Evolutionary conservation across 106 monocot genomes (phyloP).

Genomic region (Allium cepa): DNA sequence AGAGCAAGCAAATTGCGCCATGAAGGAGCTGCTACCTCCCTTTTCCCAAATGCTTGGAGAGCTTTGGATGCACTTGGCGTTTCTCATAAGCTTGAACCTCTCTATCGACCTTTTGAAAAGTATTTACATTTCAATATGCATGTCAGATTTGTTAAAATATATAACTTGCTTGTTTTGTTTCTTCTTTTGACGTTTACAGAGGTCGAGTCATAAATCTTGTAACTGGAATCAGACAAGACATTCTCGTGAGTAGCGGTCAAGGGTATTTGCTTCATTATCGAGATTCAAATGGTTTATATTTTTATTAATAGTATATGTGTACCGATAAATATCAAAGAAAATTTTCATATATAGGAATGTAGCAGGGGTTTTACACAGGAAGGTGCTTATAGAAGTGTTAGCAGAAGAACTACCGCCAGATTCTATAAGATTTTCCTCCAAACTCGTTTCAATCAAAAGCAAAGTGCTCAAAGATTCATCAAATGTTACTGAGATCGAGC

Average conservation of each 20-base stretch:
- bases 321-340: too few relatives aligned
- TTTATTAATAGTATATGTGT: too few relatives aligned
- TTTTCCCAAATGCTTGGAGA: slow-evolving; percentile 10
- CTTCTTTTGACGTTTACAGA: too few relatives aligned
- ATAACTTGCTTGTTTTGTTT: too few relatives aligned
- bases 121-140: not conserved
- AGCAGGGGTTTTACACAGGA: slow-evolving; percentile 8
- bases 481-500: not conserved
- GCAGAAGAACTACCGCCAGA: slow-evolving; percentile 7
- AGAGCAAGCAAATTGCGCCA: slow-evolving; percentile 4
- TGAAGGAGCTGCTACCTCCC: not conserved
- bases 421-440: slow-evolving; percentile 12
- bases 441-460: slow-evolving; percentile 3
- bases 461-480: slow-evolving; percentile 4
- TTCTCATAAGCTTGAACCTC: slow-evolving; percentile 5
- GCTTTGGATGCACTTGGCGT: slow-evolving; percentile 13
- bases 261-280: too few relatives aligned
- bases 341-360: not conserved
- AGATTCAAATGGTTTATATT: too few relatives aligned
- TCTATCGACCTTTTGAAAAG: not conserved
- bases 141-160: too few relatives aligned
- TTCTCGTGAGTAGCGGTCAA: too few relatives aligned
- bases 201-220: too few relatives aligned
- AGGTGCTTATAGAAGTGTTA: slow-evolving; percentile 3
- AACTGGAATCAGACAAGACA: too few relatives aligned